phyloP scores from a whole-genome alignment of 148 eudicot genomes.

The Arctostaphylos glauca region DNA sequence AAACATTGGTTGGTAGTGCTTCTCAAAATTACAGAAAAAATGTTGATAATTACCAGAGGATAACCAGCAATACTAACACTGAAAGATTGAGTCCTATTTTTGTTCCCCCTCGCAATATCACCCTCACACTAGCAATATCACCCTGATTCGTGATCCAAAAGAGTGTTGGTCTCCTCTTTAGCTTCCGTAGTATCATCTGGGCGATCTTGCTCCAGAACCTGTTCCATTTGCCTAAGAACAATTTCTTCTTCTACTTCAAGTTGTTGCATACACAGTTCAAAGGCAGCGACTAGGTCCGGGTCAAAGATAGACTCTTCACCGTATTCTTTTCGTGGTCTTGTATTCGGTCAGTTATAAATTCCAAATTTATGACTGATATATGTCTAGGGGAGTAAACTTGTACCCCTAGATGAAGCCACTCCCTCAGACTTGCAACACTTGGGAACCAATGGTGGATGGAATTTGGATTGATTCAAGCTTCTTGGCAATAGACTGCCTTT shows the following conservation, averaged over 20 bases:
- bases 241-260: conserved; percentile 32
- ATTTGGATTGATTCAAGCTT: conserved; percentile 28
- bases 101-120: background rate
- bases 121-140: too few relatives aligned
- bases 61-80: background rate
- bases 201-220: background rate
- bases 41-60: background rate
- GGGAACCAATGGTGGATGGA: conserved; percentile 22
- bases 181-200: background rate
- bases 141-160: background rate
- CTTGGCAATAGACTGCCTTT: conserved; percentile 25
- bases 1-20: background rate
- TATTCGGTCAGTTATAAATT: conserved; percentile 10
- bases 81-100: background rate
- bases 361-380: conserved; percentile 31
- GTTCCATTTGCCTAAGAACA: conserved; percentile 21
- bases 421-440: conserved; percentile 1
- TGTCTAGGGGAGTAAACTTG: conserved; percentile 17
- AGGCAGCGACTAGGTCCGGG: conserved; percentile 30
- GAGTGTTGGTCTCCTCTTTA: background rate
- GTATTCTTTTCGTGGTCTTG: background rate
- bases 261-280: conserved; percentile 31
- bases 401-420: conserved; percentile 19
- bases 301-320: conserved; percentile 18
- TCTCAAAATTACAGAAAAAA: background rate